Conservation (phyloP, 2,329 filamentous ascomycete species). For the Dothistroma septosporum region DNA sequence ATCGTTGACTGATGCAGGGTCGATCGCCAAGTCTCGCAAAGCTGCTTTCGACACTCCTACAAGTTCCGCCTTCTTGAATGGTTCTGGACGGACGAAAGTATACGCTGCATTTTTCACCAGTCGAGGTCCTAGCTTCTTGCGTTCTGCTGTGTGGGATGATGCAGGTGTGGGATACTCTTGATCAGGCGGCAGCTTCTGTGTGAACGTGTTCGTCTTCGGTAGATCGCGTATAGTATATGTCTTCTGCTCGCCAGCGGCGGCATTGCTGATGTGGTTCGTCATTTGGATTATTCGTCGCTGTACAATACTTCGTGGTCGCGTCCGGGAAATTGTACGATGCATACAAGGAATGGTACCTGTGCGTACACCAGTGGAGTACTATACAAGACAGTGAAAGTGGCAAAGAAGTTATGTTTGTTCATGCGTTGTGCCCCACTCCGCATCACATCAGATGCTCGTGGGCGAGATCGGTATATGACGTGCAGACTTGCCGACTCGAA, state of each 20-base stretch:
- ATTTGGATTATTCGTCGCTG: constrained; percentile 39
- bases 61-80: constrained; percentile 67
- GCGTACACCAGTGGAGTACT: not conserved
- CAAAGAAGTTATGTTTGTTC: not conserved
- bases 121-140: constrained; percentile 71
- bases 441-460: not conserved
- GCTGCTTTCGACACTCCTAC: constrained; percentile 76
- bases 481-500: not conserved
- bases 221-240: constrained; percentile 47
- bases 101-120: constrained; percentile 81
- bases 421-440: not conserved
- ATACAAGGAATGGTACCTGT: constrained; percentile 12
- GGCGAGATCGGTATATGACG: constrained; percentile 1
- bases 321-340: constrained; percentile 18
- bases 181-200: constrained; percentile 68
- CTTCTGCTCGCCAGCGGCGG: constrained; percentile 25
- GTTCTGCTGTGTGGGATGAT: constrained; percentile 74
- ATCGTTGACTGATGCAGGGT: constrained; percentile 61
- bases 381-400: constrained; percentile 3
- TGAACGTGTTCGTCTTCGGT: constrained; percentile 63
- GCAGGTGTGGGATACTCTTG: constrained; percentile 72
- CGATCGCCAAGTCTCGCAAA: constrained; percentile 75
- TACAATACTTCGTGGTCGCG: constrained; percentile 17
- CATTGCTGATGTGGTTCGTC: constrained; percentile 41
- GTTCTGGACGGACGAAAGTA: constrained; percentile 83